Evolutionary conservation across 495 filamentous ascomycete genomes (phyloP), one percentile per base, ranked within the genome.

Genomic region (Lophium mytilinum): DNA sequence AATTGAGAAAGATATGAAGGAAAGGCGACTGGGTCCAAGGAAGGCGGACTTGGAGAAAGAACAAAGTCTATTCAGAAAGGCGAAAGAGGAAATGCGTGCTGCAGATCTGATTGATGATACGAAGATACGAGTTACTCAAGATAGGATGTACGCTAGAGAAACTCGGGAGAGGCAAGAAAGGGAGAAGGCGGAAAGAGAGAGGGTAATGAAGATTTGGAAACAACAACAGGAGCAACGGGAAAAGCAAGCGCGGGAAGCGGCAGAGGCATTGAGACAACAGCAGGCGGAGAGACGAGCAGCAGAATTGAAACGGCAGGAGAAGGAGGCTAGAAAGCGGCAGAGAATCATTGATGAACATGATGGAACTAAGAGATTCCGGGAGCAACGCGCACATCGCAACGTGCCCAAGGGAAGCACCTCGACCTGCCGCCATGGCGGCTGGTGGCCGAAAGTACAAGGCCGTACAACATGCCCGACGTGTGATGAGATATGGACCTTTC

Each of bases 1-100:
- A 60, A 63, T 63, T 49, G 53, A 63, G 53, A 65, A 58, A 56
- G 60, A 65, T 42, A 55, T 70, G 52, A 71, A 67, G 59, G 62
- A 69, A 50, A 51, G 62, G 46, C 57, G 58, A 55, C 43, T 69
- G 62, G 45, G 45, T 33, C 24, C 21, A 33, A 57, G 54, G 53
- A 48, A 63, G 30, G 34, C 58, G 48, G 39, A 64, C 12, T 19
- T 56, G 45, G 50, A 55, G 36, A 58, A 55, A 51, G 34, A 58
- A 56, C 46, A 68, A 59, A 57, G 37, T n/a, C 50, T 53, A 8
- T 50, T 66, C 18, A 55, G n/a, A 24, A 58, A 53, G 37, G 63
- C 35, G 6, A 30, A 30, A 52, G 46, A 61, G 30, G 65, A 54
- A 52, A 30, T 40, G 19, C 47, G 54, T 21, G 52, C 39, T n/a